Conservation (phyloP, 805 yeast species). For the Komagataella pastoris region DNA sequence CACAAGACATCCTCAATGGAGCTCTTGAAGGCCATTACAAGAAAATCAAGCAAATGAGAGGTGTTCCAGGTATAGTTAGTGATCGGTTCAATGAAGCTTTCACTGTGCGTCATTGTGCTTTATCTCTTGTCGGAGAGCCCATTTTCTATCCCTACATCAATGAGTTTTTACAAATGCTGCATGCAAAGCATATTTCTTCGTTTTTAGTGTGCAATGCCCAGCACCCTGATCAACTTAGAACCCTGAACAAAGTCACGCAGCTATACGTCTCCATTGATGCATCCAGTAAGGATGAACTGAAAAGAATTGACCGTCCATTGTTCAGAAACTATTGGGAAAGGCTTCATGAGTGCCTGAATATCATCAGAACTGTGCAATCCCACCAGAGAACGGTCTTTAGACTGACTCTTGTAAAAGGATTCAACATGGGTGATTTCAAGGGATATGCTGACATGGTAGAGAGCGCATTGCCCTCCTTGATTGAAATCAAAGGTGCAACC, state of each 20-base stretch:
- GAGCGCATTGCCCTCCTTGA: constrained; percentile 71
- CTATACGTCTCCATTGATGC: constrained; percentile 90
- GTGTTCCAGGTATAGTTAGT: constrained; percentile 88
- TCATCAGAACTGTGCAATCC: constrained; percentile 54
- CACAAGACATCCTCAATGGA: constrained; percentile 71
- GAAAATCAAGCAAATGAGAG: constrained; percentile 87
- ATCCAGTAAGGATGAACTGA: constrained; percentile 68
- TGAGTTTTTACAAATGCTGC: constrained; percentile 70
- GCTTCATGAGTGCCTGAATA: constrained; percentile 66
- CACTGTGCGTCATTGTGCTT: constrained; percentile 80
- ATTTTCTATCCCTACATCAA: constrained; percentile 87
- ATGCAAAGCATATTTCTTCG: constrained; percentile 67
- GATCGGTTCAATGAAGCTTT: constrained; percentile 88
- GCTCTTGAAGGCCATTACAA: constrained; percentile 84
- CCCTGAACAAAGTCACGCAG: constrained; percentile 71
- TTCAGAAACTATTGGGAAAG: constrained; percentile 92
- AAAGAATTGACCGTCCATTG: constrained; percentile 78
- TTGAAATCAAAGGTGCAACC: constrained; percentile 91
- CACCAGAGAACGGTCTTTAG: constrained; percentile 89
- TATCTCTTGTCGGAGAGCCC: constrained; percentile 90
- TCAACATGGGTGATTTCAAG: constrained; percentile 67
- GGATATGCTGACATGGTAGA: constrained; percentile 84
- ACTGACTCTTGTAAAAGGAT: constrained; percentile 82
- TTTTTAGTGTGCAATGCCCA: constrained; percentile 93
- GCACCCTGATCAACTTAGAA: constrained; percentile 74